phyloP scores from a whole-genome alignment of 768 basidiomycete genomes.

The Tulasnella sp. region DNA sequence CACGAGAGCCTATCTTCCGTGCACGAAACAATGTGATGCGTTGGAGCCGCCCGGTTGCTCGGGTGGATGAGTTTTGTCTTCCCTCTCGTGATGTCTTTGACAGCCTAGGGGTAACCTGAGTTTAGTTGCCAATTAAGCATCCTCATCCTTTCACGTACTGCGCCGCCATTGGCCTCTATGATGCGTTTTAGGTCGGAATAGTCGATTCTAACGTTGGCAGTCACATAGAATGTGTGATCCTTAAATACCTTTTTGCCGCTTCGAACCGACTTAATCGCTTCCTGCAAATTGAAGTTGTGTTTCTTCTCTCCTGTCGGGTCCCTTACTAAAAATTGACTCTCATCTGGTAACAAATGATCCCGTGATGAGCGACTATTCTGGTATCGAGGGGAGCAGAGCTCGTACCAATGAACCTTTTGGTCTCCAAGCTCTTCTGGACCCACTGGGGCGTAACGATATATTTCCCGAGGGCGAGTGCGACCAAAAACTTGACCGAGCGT shows the following conservation, averaged over 20 bases:
- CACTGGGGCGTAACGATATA: conserved; percentile 57
- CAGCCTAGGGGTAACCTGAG: conserved; percentile 41
- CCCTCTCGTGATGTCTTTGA: background rate
- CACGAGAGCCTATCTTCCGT: conserved; percentile 54
- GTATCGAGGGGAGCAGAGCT: conserved; percentile 17
- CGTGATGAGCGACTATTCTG: background rate
- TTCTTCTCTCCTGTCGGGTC: conserved; percentile 58
- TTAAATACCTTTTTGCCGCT: conserved; percentile 44
- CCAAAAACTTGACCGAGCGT: conserved; percentile 82
- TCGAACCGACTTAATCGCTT: conserved; percentile 52
- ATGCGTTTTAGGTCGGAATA: conserved; percentile 51
- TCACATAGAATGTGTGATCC: conserved; percentile 64
- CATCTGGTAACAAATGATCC: conserved; percentile 31
- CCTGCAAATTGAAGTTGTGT: conserved; percentile 51
- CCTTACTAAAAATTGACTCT: conserved; percentile 44
- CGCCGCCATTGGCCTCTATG: conserved; percentile 58
- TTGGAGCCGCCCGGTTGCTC: conserved; percentile 21
- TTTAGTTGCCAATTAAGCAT: conserved; percentile 1
- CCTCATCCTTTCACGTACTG: conserved; percentile 34
- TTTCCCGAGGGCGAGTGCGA: conserved; percentile 55
- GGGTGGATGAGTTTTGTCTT: background rate
- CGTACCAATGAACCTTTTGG: conserved; percentile 54
- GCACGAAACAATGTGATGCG: conserved; percentile 56
- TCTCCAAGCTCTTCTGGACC: conserved; percentile 49
- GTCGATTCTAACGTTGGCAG: conserved; percentile 50